Conservation (phyloP, 805 yeast species). For the Clavispora phyllophila region DNA sequence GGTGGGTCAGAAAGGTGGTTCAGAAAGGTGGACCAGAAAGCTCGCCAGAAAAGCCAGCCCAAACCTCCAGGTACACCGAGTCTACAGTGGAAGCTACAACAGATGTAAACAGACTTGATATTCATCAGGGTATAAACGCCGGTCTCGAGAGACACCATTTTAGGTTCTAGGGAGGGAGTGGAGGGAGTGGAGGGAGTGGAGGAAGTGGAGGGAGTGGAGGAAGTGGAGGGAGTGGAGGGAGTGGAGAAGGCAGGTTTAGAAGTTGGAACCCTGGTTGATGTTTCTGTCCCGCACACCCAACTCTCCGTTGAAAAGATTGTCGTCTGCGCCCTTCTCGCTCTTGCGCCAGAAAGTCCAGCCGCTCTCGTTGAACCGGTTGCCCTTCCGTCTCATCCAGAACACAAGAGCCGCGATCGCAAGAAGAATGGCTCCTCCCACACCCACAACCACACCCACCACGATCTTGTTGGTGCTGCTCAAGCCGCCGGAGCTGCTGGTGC, state of each 20-base stretch:
- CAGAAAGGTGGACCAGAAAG: too few species aligned
- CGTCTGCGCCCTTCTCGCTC: constrained; percentile 37
- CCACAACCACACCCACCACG: constrained; percentile 45
- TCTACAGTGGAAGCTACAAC: too few species aligned
- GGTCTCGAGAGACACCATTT: too few species aligned
- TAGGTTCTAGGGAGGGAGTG: background rate
- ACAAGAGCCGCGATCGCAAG: constrained; percentile 30
- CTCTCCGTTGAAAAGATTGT: constrained; percentile 41
- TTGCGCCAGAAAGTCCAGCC: constrained; percentile 48
- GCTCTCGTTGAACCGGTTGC: constrained; percentile 19
- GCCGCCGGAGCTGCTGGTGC: constrained; percentile 22
- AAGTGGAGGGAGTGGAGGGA: background rate
- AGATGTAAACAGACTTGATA: too few species aligned
- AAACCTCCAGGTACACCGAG: too few species aligned
- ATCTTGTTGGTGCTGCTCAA: constrained; percentile 38
- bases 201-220: background rate
- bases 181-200: background rate
- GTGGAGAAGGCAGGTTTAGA: constrained; percentile 22
- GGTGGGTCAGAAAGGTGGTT: too few species aligned
- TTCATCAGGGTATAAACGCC: background rate
- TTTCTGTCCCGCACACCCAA: constrained; percentile 45
- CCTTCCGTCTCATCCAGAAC: constrained; percentile 32
- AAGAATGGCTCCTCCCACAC: constrained; percentile 41
- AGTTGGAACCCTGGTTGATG: constrained; percentile 43
- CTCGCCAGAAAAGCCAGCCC: too few species aligned